Percentiles rank a stretch among this genome's conserved stretches.
Conservation (phyloP, 2,329 filamentous ascomycete genomes). For the Cephalotrichum gorgonifer region DNA sequence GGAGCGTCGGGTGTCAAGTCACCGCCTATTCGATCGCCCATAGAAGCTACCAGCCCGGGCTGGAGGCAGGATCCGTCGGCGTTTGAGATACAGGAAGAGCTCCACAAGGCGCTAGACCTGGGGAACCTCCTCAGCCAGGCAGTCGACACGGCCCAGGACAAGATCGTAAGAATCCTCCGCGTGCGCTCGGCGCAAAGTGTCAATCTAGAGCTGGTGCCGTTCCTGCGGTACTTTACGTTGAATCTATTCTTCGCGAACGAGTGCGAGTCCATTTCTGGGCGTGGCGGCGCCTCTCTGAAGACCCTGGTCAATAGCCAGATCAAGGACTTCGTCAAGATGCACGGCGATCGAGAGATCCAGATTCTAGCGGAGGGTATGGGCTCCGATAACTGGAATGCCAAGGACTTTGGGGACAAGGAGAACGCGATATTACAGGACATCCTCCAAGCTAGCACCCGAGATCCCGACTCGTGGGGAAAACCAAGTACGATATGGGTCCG, state of each 20-base stretch:
- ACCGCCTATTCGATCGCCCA: slow-evolving; percentile 37
- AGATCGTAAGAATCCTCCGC: slow-evolving; percentile 63
- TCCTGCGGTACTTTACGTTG: slow-evolving; percentile 72
- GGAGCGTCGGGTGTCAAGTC: slow-evolving; percentile 27
- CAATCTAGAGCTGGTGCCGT: slow-evolving; percentile 55
- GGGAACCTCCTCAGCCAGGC: slow-evolving; percentile 69
- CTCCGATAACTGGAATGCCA: slow-evolving; percentile 68
- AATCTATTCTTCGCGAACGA: slow-evolving; percentile 79
- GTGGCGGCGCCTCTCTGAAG: slow-evolving; percentile 66
- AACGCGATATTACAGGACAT: slow-evolving; percentile 52
- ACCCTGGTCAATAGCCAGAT: slow-evolving; percentile 74
- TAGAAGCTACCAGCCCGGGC: slow-evolving; percentile 34
- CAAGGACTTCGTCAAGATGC: slow-evolving; percentile 63
- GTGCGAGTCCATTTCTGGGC: slow-evolving; percentile 74
- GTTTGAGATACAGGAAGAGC: slow-evolving; percentile 57
- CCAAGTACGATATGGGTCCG: slow-evolving; percentile 46
- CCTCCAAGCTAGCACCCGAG: slow-evolving; percentile 58
- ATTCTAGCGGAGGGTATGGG: slow-evolving; percentile 69
- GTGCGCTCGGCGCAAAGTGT: slow-evolving; percentile 67
- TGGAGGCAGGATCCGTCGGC: slow-evolving; percentile 18
- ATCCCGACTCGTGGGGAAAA: slow-evolving; percentile 57
- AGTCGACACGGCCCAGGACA: slow-evolving; percentile 71
- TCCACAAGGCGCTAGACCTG: slow-evolving; percentile 68
- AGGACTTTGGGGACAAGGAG: slow-evolving; percentile 59
- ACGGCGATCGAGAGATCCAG: slow-evolving; percentile 64